Base-by-base conservation (phyloP, 208 protist species). In the Crithidia fasciculata region DNA sequence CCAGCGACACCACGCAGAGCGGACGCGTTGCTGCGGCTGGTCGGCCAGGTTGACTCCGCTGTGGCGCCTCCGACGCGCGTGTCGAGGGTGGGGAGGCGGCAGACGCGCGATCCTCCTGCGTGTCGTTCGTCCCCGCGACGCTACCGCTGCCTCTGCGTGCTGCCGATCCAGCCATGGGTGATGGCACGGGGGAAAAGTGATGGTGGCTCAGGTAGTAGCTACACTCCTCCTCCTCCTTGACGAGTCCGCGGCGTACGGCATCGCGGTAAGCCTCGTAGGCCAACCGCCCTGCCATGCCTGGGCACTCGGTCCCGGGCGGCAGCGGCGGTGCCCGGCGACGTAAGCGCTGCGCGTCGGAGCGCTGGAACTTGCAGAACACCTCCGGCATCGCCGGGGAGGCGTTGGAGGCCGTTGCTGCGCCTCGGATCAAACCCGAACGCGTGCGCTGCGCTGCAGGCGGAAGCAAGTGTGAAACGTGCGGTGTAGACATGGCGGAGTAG, bases 181-280 rank as follows among this genome's bases (percentile, higher is more conserved):
- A 41, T 10, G 45, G 18, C 18, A 52, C 5, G 15, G 60, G 44
- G 19, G 61, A 55, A 53, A 52, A 75, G 19, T 19, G 52, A 28
- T 57, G 62, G 47, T 76, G 72, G 9, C 72, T 76, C 0, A 70
- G 40, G 40, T 76, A 76, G 60, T 78, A 78, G 63, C 63, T 72
- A 52, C 73, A 72, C 45, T 72, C 73, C 19, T 78, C 73, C 60
- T 66, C 73, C 52, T 78, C 73, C 5, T 9, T 63, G 2, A 78
- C 60, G 41, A 57, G 40, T 8, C 65, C 73, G 16, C 41, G 43
- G 10, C 63, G 63, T 7, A 78, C 65, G 8, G 73, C 73, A 15
- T 54, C 73, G 16, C 73, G 73, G 59, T 78, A 72, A 41, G 73
- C 73, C 12, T 71, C 73, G 65, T 59, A 78, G 65, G 73, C 73